Conservation (phyloP, 1,139 yeast genomes). For the Arxiozyma bovina region DNA sequence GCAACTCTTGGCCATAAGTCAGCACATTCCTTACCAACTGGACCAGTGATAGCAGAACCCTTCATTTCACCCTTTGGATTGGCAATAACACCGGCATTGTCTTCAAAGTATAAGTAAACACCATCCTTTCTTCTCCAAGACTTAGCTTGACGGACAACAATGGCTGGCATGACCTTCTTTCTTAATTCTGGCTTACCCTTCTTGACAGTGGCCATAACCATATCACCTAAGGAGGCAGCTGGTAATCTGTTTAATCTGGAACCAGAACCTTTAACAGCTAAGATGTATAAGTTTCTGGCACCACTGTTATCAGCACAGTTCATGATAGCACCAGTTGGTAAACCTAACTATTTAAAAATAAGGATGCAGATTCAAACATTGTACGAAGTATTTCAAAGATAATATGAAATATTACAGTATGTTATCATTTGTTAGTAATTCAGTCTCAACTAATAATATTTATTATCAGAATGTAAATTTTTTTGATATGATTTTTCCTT, state of each 20-base stretch:
- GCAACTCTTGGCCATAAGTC: conserved; percentile 99
- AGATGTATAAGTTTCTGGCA: conserved; percentile 98
- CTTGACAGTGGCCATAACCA: conserved; percentile 99
- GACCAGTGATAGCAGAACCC: conserved; percentile 99
- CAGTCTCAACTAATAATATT: not conserved
- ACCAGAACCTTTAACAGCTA: conserved; percentile 99
- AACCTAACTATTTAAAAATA: conserved; percentile 62
- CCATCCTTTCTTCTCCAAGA: conserved; percentile 99
- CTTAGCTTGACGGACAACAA: conserved; percentile 98
- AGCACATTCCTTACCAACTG: conserved; percentile 99
- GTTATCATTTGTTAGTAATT: not conserved
- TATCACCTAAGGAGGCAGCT: conserved; percentile 99
- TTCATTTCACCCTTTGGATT: conserved; percentile 99
- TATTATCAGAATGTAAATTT: not conserved
- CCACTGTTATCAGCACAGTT: conserved; percentile 99
- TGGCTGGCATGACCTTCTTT: conserved; percentile 99
- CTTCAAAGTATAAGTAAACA: conserved; percentile 99
- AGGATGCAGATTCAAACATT: too few species aligned
- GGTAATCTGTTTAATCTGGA: conserved; percentile 99
- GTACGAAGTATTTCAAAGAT: not conserved
- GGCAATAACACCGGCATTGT: conserved; percentile 99
- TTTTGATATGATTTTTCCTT: not conserved
- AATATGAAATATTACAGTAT: not conserved
- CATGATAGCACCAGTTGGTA: conserved; percentile 99
- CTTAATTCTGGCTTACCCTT: conserved; percentile 99